A percentile compares a stretch with the other conserved stretches of the same genome.
Evolutionary conservation across 1,139 yeast genomes (phyloP).

Genomic region (Yamadazyma mexicana): DNA sequence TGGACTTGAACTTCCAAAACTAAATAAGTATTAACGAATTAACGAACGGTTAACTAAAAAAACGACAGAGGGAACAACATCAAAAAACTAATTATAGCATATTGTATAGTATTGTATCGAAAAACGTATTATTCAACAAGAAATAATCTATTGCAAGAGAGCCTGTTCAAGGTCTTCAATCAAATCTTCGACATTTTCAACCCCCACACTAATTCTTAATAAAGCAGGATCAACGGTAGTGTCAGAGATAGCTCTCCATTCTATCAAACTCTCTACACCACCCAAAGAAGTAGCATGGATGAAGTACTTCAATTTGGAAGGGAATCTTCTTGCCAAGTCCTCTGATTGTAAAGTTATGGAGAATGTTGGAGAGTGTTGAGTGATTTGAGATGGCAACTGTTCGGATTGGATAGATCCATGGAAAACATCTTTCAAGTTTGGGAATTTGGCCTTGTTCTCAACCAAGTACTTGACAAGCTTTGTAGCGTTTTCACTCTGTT

Average conservation of each 20-base stretch:
- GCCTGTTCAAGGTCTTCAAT: slow-evolving; percentile 56
- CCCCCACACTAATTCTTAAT: slow-evolving; percentile 76
- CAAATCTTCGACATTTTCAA: slow-evolving; percentile 72
- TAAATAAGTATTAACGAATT: too few relatives aligned
- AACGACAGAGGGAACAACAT: too few relatives aligned
- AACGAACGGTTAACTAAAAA: too few relatives aligned
- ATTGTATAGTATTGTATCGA: slow-evolving; percentile 1
- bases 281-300: slow-evolving; percentile 93
- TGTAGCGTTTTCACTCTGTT: slow-evolving; percentile 67
- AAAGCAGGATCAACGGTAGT: slow-evolving; percentile 57
- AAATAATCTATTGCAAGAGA: slow-evolving; percentile 11
- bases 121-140: not conserved
- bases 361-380: slow-evolving; percentile 75
- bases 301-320: slow-evolving; percentile 67
- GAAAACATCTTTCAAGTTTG: slow-evolving; percentile 50
- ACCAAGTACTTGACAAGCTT: slow-evolving; percentile 58
- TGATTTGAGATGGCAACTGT: slow-evolving; percentile 62
- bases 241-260: slow-evolving; percentile 86
- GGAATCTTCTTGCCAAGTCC: slow-evolving; percentile 62
- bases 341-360: slow-evolving; percentile 54
- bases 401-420: slow-evolving; percentile 75
- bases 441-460: slow-evolving; percentile 47
- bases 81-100: not conserved
- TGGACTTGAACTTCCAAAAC: slow-evolving; percentile 3
- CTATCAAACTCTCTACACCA: slow-evolving; percentile 89